These are phyloP conservation scores for Blastomyces parvus DNA, from an alignment of 2,329 filamentous ascomycete species.

Conservation along the genomic window DNA sequence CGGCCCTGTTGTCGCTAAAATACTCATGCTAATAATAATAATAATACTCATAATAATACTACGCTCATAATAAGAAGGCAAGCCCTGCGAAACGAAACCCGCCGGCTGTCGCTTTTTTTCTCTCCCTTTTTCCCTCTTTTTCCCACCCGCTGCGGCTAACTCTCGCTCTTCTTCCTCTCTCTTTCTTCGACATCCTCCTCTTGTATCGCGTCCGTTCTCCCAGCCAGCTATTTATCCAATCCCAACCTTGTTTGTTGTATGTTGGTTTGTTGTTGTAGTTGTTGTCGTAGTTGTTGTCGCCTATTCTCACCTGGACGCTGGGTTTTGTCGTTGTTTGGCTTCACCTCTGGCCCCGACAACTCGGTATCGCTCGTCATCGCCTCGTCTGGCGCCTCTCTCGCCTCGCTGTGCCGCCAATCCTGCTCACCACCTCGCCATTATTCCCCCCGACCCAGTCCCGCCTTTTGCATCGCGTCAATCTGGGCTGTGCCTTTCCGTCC, in stretches of 20 bases:
- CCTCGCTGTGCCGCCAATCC: conserved; percentile 2
- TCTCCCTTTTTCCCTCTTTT: neutral
- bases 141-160: neutral
- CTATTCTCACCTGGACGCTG: neutral
- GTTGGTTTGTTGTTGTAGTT: neutral
- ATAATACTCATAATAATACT: no score
- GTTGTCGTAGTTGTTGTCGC: neutral
- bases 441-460: neutral
- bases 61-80: neutral
- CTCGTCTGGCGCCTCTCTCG: conserved; percentile 15
- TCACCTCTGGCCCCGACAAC: neutral
- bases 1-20: no score
- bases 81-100: neutral
- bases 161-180: conserved; percentile 1
- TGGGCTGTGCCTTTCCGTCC: neutral
- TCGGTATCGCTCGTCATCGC: conserved; percentile 11
- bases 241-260: neutral
- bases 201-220: neutral
- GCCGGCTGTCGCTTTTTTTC: neutral
- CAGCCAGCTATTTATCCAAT: conserved; percentile 1
- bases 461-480: neutral
- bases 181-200: neutral
- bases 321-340: neutral
- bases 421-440: neutral
- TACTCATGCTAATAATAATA: no score